Base-by-base conservation (phyloP, 1,139 yeast genomes). In the Kodamaea arcana region DNA sequence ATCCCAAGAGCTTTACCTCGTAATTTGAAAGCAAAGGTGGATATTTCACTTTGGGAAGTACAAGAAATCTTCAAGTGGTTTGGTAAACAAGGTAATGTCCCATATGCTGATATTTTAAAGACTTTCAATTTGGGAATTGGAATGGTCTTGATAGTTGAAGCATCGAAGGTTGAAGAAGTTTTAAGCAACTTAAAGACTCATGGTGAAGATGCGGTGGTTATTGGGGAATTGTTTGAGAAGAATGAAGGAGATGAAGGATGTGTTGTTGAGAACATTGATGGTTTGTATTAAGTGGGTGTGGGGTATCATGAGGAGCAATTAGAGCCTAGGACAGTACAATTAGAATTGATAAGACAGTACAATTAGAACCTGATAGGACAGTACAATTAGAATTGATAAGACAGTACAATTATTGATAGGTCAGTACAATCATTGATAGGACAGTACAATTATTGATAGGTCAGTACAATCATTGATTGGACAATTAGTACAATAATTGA, bases 91-190 rank as follows among this genome's bases (percentile, higher is more conserved):
- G 99, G 98, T 44, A 80, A 82, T 49, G 95, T 94, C 30, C 98
- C 98, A 34, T 68, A 74, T 35, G 69, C 68, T 14, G 98, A 94
- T 59, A 78, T 87, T 45, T 69, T 87, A 54, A 90, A 87, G 72
- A 94, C 98, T 3, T 76, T 94, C 59, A 94, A 94, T 62, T 75
- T 90, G 74, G 99, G 99, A 64, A 76, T 94, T 49, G 99, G 98
- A 52, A 94, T 94, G 98, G 92, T 87, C 27, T 77, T 84, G 34
- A 83, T 92, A 51, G 97, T 87, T 24, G 75, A 73, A 50, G 52
- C 56, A 36, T 78, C 72, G 39, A 75, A 84, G 38, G 95, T 78
- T 15, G 77, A 69, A 2, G 64, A 66, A 44, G 83, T 81, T 13
- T 65, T 69, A 33, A 55, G 65, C 39, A 65, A 75, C 44, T 70